A percentile compares a stretch with the other conserved stretches of the same genome.
phyloP scores from a whole-genome alignment of 768 basidiomycete genomes.

The Pisolithus tinctorius region DNA sequence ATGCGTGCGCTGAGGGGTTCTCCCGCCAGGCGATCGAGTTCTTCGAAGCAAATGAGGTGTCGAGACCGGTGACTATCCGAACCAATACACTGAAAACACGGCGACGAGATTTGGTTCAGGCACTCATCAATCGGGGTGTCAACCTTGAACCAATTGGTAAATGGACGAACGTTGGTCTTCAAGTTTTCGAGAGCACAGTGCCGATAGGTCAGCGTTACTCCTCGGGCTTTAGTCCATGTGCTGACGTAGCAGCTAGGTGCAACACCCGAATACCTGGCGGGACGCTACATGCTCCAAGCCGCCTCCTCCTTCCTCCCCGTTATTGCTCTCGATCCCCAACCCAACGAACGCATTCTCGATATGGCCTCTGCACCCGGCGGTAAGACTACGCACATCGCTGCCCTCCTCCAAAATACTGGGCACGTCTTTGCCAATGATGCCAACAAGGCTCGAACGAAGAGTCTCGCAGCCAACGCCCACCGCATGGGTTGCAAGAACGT shows the following conservation, averaged over 20 bases:
- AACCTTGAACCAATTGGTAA: slow-evolving; percentile 98
- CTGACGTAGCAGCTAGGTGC: slow-evolving; percentile 46
- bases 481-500: slow-evolving; percentile 98
- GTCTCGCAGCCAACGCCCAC: slow-evolving; percentile 93
- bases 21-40: slow-evolving; percentile 85
- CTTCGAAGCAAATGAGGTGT: slow-evolving; percentile 94
- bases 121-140: slow-evolving; percentile 91
- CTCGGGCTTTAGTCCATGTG: background rate
- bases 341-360: slow-evolving; percentile 89
- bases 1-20: slow-evolving; percentile 1
- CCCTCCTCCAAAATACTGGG: slow-evolving; percentile 96
- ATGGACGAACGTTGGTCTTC: slow-evolving; percentile 99
- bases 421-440: slow-evolving; percentile 95
- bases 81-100: slow-evolving; percentile 94
- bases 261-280: slow-evolving; percentile 97
- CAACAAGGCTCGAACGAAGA: slow-evolving; percentile 92
- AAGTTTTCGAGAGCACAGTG: slow-evolving; percentile 93
- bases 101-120: slow-evolving; percentile 89
- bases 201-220: slow-evolving; percentile 66
- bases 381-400: slow-evolving; percentile 96
- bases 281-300: slow-evolving; percentile 99
- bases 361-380: slow-evolving; percentile 99
- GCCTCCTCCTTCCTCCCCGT: slow-evolving; percentile 99
- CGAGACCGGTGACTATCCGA: slow-evolving; percentile 95
- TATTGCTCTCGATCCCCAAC: slow-evolving; percentile 89